Conservation (phyloP, 495 filamentous ascomycete genomes). For the Antarctomyces pellizariae region DNA sequence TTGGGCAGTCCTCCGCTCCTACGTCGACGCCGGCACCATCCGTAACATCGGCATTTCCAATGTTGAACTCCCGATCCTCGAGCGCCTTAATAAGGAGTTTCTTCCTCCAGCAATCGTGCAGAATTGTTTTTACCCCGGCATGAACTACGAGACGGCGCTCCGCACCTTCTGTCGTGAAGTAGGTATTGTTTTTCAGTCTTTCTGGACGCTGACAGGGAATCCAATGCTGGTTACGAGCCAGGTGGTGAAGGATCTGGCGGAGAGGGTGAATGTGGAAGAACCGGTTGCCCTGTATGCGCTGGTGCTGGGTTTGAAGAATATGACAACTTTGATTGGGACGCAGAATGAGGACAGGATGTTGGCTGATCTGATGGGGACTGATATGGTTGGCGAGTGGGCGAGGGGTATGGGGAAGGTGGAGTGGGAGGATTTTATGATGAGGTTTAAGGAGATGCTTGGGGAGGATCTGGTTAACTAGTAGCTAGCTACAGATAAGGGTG, state of each 20-base stretch:
- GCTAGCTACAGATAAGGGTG: no score
- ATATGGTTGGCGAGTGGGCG: conserved; percentile 23
- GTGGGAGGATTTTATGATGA: conserved; percentile 22
- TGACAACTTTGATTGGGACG: conserved; percentile 47
- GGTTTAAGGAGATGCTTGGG: conserved; percentile 24
- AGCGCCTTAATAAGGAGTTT: conserved; percentile 21
- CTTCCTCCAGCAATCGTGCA: conserved; percentile 44
- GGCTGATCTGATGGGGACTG: conserved; percentile 34
- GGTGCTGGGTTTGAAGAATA: conserved; percentile 31
- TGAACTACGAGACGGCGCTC: conserved; percentile 33
- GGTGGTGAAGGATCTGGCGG: conserved; percentile 28
- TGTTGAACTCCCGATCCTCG: conserved; percentile 27
- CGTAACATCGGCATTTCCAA: conserved; percentile 56
- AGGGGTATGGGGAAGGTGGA: conserved; percentile 15
- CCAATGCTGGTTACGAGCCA: conserved; percentile 26
- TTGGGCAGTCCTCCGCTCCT: conserved; percentile 36
- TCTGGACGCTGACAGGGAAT: conserved; percentile 65
- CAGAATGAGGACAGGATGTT: conserved; percentile 37
- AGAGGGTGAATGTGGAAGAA: conserved; percentile 20
- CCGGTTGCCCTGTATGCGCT: conserved; percentile 42
- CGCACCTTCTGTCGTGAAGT: conserved; percentile 36
- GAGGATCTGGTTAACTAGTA: no score
- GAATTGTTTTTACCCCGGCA: conserved; percentile 43
- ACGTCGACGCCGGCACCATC: conserved; percentile 34
- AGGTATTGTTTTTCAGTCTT: conserved; percentile 44